Base-by-base conservation (phyloP, 768 basidiomycete genomes). In the Tricholoma bakamatsutake region DNA sequence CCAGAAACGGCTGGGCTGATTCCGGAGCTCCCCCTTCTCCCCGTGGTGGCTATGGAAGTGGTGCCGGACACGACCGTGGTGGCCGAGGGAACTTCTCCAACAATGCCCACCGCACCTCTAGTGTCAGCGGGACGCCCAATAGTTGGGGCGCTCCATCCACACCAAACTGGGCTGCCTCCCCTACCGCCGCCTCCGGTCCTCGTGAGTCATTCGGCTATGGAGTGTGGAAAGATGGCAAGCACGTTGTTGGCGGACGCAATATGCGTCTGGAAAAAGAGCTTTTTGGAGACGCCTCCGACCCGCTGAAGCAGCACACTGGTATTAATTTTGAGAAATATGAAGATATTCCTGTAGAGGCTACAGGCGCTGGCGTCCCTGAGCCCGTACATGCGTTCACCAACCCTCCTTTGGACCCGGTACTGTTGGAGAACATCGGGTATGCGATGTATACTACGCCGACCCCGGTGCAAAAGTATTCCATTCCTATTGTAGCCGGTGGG, bases 301-400 rank as follows among this genome's bases (percentile, higher is more conserved):
- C 87, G 21, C 84, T 84, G 57, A 91, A 90, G 68, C 89, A 97
- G 71, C 87, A 93, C 68, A 96, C 95, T 43, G 97, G 97, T 60
- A 98, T 99, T 76, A 99, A 99, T 77, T 99, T 99, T 68, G 97
- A 99, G 77, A 97, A 97, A 74, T 99, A 98, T 66, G 97, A 97
- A 72, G 96, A 98, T 70, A 99, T 99, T 67, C 97, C 97, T 60
- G 95, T 99, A 62, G 97, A 98, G 75, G 96, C 95, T 34, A 98
- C 96, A 49, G 97, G 97, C 63, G 85, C 87, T 57, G 90, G 88
- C 64, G 96, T 98, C n/a, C 97, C 97, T 58, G 96, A 98, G 40
- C 94, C 97, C 45, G 83, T 98, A 65, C 81, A 71, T 60, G 80
- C 84, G 39, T 99, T 99, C 76, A 88, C 88, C 57, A 83, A 78